A percentile compares a stretch with the other conserved stretches of the same genome.
Conservation (phyloP, 495 filamentous ascomycete genomes). For the Talaromyces wortmannii region DNA sequence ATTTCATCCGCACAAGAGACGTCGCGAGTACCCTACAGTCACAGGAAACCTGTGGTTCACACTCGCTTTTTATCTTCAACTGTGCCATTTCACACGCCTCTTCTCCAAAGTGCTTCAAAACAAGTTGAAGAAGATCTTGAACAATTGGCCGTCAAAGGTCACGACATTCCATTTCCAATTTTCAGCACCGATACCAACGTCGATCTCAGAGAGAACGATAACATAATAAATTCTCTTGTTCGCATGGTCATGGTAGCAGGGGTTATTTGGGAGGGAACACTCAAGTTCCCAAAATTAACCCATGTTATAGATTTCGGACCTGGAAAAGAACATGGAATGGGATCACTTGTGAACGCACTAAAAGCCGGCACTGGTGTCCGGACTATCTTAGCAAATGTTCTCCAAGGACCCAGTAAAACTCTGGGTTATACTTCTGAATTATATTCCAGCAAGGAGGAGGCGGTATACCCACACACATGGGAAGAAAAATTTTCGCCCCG, state of each 20-base stretch:
- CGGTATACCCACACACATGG: constrained; percentile 93
- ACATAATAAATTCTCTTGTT: constrained; percentile 5
- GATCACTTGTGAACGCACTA: constrained; percentile 5
- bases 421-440: constrained; percentile 8
- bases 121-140: neutral
- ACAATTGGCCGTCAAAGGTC: neutral
- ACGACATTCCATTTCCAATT: neutral
- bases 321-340: constrained; percentile 10
- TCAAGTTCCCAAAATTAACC: constrained; percentile 6
- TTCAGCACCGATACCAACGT: constrained; percentile 15
- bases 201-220: constrained; percentile 4
- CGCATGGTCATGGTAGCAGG: constrained; percentile 9
- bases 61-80: constrained; percentile 20
- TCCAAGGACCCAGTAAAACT: constrained; percentile 4
- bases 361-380: constrained; percentile 18
- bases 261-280: constrained; percentile 16
- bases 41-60: constrained; percentile 11
- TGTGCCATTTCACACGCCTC: constrained; percentile 24
- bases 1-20: constrained; percentile 7
- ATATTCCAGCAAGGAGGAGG: constrained; percentile 77
- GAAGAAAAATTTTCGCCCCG: constrained; percentile 64
- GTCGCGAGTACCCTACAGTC: constrained; percentile 12
- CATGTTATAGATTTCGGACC: constrained; percentile 16
- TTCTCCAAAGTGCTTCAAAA: neutral
- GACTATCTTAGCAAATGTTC: constrained; percentile 6